Conservation (phyloP, 2,329 filamentous ascomycete genomes). For the Acarospora socialis region DNA sequence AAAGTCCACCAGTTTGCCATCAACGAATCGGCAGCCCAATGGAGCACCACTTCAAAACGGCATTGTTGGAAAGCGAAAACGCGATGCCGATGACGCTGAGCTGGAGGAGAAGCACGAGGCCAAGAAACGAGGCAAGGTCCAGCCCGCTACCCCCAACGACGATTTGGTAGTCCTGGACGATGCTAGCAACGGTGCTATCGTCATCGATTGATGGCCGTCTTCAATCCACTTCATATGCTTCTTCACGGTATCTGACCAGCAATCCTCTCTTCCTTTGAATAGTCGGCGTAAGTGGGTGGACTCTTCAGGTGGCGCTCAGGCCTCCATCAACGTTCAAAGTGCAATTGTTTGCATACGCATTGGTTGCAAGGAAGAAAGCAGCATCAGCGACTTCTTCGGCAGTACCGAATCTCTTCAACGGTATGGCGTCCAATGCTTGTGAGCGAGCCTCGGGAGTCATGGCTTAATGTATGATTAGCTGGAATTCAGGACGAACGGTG, state of each 20-base stretch:
- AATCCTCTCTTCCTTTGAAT: no score
- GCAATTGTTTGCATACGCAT: conserved; percentile 76
- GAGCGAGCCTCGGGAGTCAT: conserved; percentile 26
- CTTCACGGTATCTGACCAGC: no score
- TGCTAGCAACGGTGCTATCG: conserved; percentile 10
- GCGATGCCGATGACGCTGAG: conserved; percentile 7
- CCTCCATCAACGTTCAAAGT: conserved; percentile 77
- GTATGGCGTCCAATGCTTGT: conserved; percentile 40
- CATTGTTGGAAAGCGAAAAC: conserved; percentile 9
- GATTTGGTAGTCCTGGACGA: conserved; percentile 7
- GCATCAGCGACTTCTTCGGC: conserved; percentile 67
- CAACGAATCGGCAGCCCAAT: conserved; percentile 3
- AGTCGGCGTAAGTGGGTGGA: no score
- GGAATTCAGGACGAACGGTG: conserved; percentile 1
- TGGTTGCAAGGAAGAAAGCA: conserved; percentile 60
- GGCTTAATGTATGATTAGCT: conserved; percentile 20
- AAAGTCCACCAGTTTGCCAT: conserved; percentile 1
- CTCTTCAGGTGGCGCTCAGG: conserved; percentile 47
- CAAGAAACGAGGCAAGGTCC: conserved; percentile 10
- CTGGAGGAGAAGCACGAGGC: not conserved
- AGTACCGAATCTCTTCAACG: conserved; percentile 50
- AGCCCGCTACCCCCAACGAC: conserved; percentile 3
- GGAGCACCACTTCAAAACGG: not conserved
- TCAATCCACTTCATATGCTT: no score
- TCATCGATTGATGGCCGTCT: no score